Base-by-base conservation (phyloP, 2,329 filamentous ascomycete species). In the Raffaelea albimanens region DNA sequence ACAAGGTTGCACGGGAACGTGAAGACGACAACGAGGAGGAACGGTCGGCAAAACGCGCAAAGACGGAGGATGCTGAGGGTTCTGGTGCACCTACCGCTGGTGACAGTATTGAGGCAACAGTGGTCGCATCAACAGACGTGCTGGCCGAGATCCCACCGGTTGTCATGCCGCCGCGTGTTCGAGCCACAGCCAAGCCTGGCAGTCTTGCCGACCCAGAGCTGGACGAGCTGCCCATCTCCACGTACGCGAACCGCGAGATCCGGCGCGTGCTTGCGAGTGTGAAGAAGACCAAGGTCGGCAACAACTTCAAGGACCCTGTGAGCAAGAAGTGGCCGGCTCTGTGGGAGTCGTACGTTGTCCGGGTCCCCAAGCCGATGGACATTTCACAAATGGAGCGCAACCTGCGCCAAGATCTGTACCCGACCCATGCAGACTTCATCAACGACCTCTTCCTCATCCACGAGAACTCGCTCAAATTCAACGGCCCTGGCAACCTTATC, bases 261-360 rank as follows among this genome's bases (percentile, higher is more conserved):
- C 67, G 82, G 31, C 78, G 80, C 52, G 73, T 82, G 29, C 68
- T 91, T 45, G 83, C 80, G 29, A 82, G 83, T 45, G 73, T 91
- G 48, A 95, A 94, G 69, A 93, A 95, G 66, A 90, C 87, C 42
- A 88, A 91, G 61, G 80, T 83, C 50, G 87, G 91, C 2, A 67
- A 68, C 7, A 77, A 83, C 47, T 97, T 95, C 68, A 75, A 80
- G 53, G 75, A 82, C 39, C 83, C 93, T 0, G 93, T 97, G 8
- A 76, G 87, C 61, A 78, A 75, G 36, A 69, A 91, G 21, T 87
- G 85, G 64, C 76, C 95, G 38, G 72, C 70, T 23, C 80, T 97
- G 38, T 88, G 87, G 47, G 81, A 80, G 2, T 85, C 88, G 53
- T 86, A 85, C 53, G 69, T 77, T 2, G 71, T 83, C 33, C 81